Conservation (phyloP, 2,329 filamentous ascomycete species). For the Alternaria triticimaculans region DNA sequence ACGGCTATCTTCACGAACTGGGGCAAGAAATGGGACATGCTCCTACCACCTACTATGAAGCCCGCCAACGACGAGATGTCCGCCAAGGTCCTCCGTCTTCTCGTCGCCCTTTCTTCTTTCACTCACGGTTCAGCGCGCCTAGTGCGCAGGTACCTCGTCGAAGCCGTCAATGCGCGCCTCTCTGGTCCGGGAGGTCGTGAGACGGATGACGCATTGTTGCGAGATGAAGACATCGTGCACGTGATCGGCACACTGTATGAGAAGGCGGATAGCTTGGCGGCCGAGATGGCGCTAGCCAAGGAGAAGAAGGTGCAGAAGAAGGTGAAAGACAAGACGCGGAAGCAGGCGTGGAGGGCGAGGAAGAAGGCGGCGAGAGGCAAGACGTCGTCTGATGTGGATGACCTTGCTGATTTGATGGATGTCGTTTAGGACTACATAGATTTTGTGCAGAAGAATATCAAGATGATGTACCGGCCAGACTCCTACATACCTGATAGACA, state of each 20-base stretch:
- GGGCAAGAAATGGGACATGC: not conserved
- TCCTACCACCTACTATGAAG: not conserved
- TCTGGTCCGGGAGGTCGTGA: not conserved
- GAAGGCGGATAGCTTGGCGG: not conserved
- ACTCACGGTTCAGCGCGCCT: not conserved
- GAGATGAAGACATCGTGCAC: not conserved
- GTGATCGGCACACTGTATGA: not conserved
- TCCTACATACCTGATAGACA: not conserved
- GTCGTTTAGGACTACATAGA: not conserved
- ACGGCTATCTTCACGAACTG: not conserved
- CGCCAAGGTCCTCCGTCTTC: not conserved
- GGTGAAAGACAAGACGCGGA: not conserved
- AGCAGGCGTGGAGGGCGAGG: not conserved
- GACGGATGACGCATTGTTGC: not conserved
- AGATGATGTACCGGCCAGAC: not conserved
- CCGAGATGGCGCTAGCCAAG: not conserved
- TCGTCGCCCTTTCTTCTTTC: not conserved
- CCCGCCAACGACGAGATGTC: not conserved
- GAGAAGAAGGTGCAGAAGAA: no score
- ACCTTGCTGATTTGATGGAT: not conserved
- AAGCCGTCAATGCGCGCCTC: not conserved
- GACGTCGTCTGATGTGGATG: not conserved
- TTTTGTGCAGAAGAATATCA: not conserved
- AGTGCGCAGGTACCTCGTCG: not conserved
- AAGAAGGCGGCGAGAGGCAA: not conserved